Conservation (phyloP, 441 rosid species). For the Gossypium lobatum region DNA sequence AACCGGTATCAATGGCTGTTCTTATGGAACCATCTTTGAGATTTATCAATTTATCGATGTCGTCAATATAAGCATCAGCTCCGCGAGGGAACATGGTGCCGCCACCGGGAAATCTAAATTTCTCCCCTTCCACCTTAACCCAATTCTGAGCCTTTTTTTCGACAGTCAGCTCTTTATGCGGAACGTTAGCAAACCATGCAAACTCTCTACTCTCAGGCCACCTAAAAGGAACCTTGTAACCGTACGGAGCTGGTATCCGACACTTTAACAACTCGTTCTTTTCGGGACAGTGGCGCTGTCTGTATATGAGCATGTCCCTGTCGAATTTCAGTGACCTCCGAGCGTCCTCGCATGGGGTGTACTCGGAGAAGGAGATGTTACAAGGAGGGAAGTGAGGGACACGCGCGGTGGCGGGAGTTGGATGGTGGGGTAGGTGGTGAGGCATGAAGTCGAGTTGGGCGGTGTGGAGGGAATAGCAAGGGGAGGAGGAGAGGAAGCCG, state of each 20-base stretch:
- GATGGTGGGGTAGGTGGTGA: slow-evolving; percentile 23
- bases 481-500: background rate
- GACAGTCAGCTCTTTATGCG: slow-evolving; percentile 54
- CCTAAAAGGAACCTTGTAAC: slow-evolving; percentile 51
- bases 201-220: slow-evolving; percentile 63
- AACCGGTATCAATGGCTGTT: slow-evolving; percentile 69
- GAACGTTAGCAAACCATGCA: slow-evolving; percentile 67
- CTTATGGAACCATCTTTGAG: slow-evolving; percentile 56
- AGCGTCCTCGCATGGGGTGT: slow-evolving; percentile 64
- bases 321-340: slow-evolving; percentile 52
- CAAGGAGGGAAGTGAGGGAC: slow-evolving; percentile 33
- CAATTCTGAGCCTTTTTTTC: slow-evolving; percentile 70
- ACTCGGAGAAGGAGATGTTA: slow-evolving; percentile 41
- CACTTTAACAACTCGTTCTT: slow-evolving; percentile 33
- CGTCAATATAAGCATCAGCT: slow-evolving; percentile 56
- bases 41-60: slow-evolving; percentile 51
- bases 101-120: slow-evolving; percentile 63
- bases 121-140: slow-evolving; percentile 46
- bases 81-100: slow-evolving; percentile 75
- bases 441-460: slow-evolving; percentile 31
- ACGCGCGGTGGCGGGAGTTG: slow-evolving; percentile 12
- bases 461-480: background rate
- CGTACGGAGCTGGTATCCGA: slow-evolving; percentile 52
- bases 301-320: slow-evolving; percentile 40
- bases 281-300: slow-evolving; percentile 86